phyloP scores from a whole-genome alignment of 495 filamentous ascomycete species.

The Talaromyces borbonicus region DNA sequence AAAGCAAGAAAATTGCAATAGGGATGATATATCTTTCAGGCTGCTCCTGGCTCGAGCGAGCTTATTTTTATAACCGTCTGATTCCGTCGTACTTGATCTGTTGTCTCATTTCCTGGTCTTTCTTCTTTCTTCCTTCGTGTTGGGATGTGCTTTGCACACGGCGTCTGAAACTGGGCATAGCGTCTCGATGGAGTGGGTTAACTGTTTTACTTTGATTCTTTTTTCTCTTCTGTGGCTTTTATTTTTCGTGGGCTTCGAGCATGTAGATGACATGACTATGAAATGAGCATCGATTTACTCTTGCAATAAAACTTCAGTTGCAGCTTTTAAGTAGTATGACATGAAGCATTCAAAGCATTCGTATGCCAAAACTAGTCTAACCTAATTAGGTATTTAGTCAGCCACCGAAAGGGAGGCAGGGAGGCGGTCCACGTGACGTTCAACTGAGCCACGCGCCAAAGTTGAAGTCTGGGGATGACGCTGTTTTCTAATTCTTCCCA shows the following conservation, averaged over 20 bases:
- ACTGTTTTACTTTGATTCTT: neutral
- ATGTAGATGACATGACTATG: neutral
- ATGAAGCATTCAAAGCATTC: too few relatives aligned
- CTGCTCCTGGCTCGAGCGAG: too few relatives aligned
- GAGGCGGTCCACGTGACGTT: neutral
- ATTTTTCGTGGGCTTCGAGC: neutral
- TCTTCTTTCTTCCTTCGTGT: slow-evolving; percentile 2
- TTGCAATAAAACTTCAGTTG: too few relatives aligned
- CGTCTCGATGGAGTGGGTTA: slow-evolving; percentile 6
- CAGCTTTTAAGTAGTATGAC: neutral
- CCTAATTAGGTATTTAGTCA: neutral
- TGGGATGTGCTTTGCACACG: slow-evolving; percentile 8
- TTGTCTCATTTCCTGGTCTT: slow-evolving; percentile 10
- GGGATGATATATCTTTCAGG: too few relatives aligned
- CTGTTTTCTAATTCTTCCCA: neutral
- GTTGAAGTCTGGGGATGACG: neutral
- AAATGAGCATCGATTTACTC: too few relatives aligned
- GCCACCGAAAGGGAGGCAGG: neutral
- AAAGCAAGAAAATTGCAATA: too few relatives aligned
- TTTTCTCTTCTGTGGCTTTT: neutral
- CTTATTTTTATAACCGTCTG: slow-evolving; percentile 25
- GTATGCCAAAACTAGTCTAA: too few relatives aligned
- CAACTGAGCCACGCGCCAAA: slow-evolving; percentile 4
- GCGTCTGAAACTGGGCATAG: slow-evolving; percentile 8
- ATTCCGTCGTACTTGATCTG: slow-evolving; percentile 10